phyloP scores from a whole-genome alignment of 345 rosid genomes.

The Schrenkiella parvula region DNA sequence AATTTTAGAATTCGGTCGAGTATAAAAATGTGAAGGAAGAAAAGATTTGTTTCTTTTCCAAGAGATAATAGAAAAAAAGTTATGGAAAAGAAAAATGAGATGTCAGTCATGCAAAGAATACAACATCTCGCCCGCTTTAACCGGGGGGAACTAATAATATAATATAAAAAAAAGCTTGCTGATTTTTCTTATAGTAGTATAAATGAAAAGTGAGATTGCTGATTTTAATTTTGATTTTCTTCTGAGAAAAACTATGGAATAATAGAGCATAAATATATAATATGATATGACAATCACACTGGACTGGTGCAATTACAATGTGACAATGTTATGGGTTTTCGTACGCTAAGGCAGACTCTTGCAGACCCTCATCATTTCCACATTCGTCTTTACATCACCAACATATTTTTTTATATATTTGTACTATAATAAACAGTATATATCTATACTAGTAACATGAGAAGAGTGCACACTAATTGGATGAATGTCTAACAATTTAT shows the following conservation, averaged over 20 bases:
- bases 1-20: neutral
- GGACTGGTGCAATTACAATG: constrained; percentile 43
- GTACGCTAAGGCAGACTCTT: constrained; percentile 30
- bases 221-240: neutral
- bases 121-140: constrained; percentile 30
- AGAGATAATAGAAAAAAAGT: constrained; percentile 1
- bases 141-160: constrained; percentile 28
- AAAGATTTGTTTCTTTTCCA: neutral
- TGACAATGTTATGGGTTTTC: constrained; percentile 63
- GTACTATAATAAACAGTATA: no score
- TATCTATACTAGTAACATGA: neutral
- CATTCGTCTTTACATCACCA: constrained; percentile 20
- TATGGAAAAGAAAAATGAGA: constrained; percentile 14
- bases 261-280: neutral
- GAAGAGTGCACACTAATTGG: neutral
- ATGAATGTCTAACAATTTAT: neutral
- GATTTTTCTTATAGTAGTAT: neutral
- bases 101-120: constrained; percentile 38
- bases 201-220: neutral
- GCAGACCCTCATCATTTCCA: constrained; percentile 28
- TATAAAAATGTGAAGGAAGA: neutral
- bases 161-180: neutral
- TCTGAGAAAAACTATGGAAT: neutral
- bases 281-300: constrained; percentile 8
- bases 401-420: no score